These are phyloP conservation scores for Serpula lacrymans DNA, from an alignment of 768 basidiomycete genomes.

Conservation along the genomic window DNA sequence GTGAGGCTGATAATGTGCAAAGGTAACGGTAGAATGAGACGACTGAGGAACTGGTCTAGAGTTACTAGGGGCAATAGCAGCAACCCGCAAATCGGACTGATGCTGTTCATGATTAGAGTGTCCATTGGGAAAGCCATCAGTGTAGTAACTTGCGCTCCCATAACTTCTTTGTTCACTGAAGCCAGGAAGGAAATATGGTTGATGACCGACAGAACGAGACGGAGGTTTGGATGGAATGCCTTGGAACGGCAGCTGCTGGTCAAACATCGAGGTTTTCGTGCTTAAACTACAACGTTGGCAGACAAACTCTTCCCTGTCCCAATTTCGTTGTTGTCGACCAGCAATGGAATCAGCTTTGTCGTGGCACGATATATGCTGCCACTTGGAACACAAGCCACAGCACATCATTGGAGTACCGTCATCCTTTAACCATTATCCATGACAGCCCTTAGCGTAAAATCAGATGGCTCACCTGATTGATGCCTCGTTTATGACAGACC, in stretches of 20 bases:
- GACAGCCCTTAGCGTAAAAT: conserved; percentile 4
- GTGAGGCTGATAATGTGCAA: conserved; percentile 36
- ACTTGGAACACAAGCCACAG: conserved; percentile 77
- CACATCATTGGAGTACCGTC: conserved; percentile 77
- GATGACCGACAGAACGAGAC: conserved; percentile 10
- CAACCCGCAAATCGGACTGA: conserved; percentile 13
- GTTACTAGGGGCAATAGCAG: conserved; percentile 10
- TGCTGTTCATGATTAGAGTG: conserved; percentile 23
- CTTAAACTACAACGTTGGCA: conserved; percentile 54
- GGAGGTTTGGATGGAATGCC: conserved; percentile 3
- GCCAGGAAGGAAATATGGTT: conserved; percentile 13
- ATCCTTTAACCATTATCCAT: conserved; percentile 46
- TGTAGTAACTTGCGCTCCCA: conserved; percentile 13
- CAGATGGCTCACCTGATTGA: conserved; percentile 59
- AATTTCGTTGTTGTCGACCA: conserved; percentile 70
- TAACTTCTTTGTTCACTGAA: no score
- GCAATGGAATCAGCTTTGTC: conserved; percentile 63
- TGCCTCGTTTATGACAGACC: conserved; percentile 68
- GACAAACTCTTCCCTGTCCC: conserved; percentile 82
- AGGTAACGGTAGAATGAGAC: conserved; percentile 25
- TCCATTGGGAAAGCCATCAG: conserved; percentile 10
- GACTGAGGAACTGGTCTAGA: conserved; percentile 17
- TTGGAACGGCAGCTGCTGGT: conserved; percentile 6
- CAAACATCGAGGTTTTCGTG: conserved; percentile 10
- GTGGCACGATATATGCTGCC: conserved; percentile 91